phyloP scores from a whole-genome alignment of 2,329 filamentous ascomycete genomes.

The Tympanopsis confertula region DNA sequence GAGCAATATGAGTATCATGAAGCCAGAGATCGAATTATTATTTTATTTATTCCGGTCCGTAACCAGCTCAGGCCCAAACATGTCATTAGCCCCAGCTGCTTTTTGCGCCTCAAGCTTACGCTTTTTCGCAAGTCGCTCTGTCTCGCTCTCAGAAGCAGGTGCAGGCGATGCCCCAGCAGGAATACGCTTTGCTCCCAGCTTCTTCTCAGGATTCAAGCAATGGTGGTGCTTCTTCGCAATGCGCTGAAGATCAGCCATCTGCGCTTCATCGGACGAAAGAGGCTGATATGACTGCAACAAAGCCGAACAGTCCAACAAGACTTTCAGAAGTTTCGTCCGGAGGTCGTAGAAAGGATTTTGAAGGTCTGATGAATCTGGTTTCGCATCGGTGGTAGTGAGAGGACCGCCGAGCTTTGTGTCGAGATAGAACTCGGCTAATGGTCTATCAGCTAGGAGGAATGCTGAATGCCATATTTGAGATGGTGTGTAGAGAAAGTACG shows the following conservation, averaged over 20 bases:
- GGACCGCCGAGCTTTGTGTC: slow-evolving; percentile 1
- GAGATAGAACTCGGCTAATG: slow-evolving; percentile 1
- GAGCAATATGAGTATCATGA: no score
- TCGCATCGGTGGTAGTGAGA: not conserved
- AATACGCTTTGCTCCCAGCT: slow-evolving; percentile 14
- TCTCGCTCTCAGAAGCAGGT: slow-evolving; percentile 3
- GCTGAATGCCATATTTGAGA: slow-evolving; percentile 87
- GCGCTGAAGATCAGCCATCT: slow-evolving; percentile 26
- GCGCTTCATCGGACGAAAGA: slow-evolving; percentile 17
- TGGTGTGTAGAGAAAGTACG: slow-evolving; percentile 93
- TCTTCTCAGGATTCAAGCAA: slow-evolving; percentile 33
- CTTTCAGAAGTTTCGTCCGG: slow-evolving; percentile 4
- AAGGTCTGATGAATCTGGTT: no score
- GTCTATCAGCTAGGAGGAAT: slow-evolving; percentile 57
- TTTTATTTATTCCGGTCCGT: slow-evolving; percentile 16
- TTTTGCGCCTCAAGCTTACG: slow-evolving; percentile 26
- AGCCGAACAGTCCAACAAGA: slow-evolving; percentile 21
- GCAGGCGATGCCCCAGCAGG: slow-evolving; percentile 5
- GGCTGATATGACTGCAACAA: slow-evolving; percentile 22
- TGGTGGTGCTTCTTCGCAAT: slow-evolving; percentile 35
- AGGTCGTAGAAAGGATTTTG: not conserved
- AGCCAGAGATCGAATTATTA: no score
- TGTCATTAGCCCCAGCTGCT: slow-evolving; percentile 12
- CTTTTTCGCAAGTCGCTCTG: slow-evolving; percentile 15
- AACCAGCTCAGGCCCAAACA: slow-evolving; percentile 23